Evolutionary conservation across 2,329 filamentous ascomycete genomes (phyloP).

Genomic region (Penicillium digitatum): DNA sequence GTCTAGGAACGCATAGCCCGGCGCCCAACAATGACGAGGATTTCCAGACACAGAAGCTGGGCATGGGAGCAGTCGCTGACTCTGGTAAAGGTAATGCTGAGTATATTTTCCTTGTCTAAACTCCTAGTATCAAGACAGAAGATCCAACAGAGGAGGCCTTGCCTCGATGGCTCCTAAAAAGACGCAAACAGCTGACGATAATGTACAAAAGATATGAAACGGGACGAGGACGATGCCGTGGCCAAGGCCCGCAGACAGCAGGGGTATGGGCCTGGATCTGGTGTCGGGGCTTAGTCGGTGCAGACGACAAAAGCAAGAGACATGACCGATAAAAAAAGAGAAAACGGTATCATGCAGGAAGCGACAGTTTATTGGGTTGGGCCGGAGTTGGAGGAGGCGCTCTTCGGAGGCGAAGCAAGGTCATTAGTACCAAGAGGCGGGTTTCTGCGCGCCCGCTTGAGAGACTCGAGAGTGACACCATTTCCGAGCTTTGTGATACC

Average conservation of each 20-base stretch:
- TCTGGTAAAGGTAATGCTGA: slow-evolving; percentile 36
- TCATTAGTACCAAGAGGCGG: slow-evolving; percentile 46
- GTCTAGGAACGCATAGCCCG: slow-evolving; percentile 40
- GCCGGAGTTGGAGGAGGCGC: slow-evolving; percentile 35
- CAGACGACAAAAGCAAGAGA: slow-evolving; percentile 10
- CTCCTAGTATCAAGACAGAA: slow-evolving; percentile 27
- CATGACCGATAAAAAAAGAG: slow-evolving; percentile 10
- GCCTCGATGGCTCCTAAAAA: slow-evolving; percentile 11
- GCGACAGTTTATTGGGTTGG: slow-evolving; percentile 33
- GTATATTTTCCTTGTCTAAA: slow-evolving; percentile 26
- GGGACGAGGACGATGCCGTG: slow-evolving; percentile 39
- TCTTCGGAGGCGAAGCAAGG: slow-evolving; percentile 29
- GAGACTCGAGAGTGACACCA: slow-evolving; percentile 73
- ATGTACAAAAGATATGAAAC: slow-evolving; percentile 37
- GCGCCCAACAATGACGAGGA: slow-evolving; percentile 51
- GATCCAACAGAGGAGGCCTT: slow-evolving; percentile 3
- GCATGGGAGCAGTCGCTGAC: slow-evolving; percentile 49
- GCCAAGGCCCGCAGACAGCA: slow-evolving; percentile 48
- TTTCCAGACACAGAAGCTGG: slow-evolving; percentile 51
- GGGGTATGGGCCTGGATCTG: slow-evolving; percentile 54
- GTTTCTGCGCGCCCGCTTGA: slow-evolving; percentile 74
- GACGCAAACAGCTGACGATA: slow-evolving; percentile 38
- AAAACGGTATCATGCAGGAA: slow-evolving; percentile 7
- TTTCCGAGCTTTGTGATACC: slow-evolving; percentile 84
- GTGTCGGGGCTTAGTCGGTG: slow-evolving; percentile 49